Base-by-base conservation (phyloP, 441 rosid species). In the Flueggea neowawraea region DNA sequence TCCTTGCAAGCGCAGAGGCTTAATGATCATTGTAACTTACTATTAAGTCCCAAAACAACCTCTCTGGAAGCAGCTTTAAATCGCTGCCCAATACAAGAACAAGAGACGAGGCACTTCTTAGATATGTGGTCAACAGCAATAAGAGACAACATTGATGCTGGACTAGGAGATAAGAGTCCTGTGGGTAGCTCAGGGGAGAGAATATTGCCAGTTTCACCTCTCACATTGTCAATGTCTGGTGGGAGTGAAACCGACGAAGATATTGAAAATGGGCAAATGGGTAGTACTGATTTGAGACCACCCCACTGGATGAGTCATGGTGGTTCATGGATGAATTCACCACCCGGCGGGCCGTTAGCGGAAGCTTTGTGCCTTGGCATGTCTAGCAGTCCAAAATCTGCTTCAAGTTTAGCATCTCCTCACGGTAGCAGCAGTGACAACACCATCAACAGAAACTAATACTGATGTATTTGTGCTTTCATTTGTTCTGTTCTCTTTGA, bases 321-420 rank as follows among this genome's bases (percentile, higher is more conserved):
- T 57, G 66, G 60, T 71, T 76, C 78, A 59, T 84, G 92, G 85
- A 72, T 82, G 66, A 60, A 73, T 64, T 82, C 92, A 14, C 70
- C 87, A 2, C 85, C 86, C 14, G 92, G 89, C 9, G 92, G 92
- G 63, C 92, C 92, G 2, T 63, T 86, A 71, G 92, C 86, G 31
- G 88, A 86, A 70, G 92, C 91, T 52, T 68, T 92, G 67, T 79
- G 86, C 78, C 86, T 83, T 15, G 96, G 98, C 62, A 75, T 77
- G 63, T 68, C 86, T 66, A 78, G 67, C 51, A 64, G 68, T 58
- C 73, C 65, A 43, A 71, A 64, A 51, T 44, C 75, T 17, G 58
- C 69, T 52, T 66, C 74, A n/a, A 70, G 45, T 66, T 63, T 54
- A 14, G 36, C 63, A 14, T 36, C 70, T 12, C 56, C 67, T 16